Evolutionary conservation across 306 rosid species (phyloP), one percentile per base, ranked within the genome.

Genomic region (Ziziphus jujuba): DNA sequence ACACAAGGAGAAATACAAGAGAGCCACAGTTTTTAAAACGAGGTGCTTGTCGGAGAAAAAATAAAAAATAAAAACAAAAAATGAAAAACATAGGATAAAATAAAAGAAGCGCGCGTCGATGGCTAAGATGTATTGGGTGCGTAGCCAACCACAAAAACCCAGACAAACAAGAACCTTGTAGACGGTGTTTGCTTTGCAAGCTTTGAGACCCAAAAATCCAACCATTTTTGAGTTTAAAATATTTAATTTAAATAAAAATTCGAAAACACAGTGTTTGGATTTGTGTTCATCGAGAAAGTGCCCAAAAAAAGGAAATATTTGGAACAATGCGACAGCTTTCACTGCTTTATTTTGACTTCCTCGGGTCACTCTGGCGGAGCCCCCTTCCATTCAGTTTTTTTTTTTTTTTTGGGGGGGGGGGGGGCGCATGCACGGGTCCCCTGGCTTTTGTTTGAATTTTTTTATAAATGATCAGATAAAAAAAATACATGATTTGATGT

Each of bases 291-390:
- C 19, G 33, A 58, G 14, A 65, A 34, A 34, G 9, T 61, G 40
- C 60, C 21, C 21, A 51, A 35, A 3, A 48, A 62, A 61, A 38
- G 74, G 60, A 49, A 59, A 19, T 0, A 10, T 24, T 35, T 52
- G 55, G 55, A 35, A 21, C 70, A 60, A 28, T 12, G 25, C 14
- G 40, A 5, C 69, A 10, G 7, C 10, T 59, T 28, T 35, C 40
- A 44, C 40, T 33, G 63, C 25, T 40, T 33, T 38, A 28, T 11
- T 60, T 66, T 52, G 62, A 63, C 67, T 20, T 31, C 40, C 57
- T 52, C 0, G 25, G n/a, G 3, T 6, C 10, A 40, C 15, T 12
- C 43, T 11, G 6, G 43, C 43, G 9, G n/a, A n/a, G n/a, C n/a
- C n/a, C n/a, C n/a, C n/a, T n/a, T n/a, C n/a, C n/a, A n/a, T n/a